Conservation (phyloP, 2,329 filamentous ascomycete genomes). For the Monilinia vaccinii-corymbosi region DNA sequence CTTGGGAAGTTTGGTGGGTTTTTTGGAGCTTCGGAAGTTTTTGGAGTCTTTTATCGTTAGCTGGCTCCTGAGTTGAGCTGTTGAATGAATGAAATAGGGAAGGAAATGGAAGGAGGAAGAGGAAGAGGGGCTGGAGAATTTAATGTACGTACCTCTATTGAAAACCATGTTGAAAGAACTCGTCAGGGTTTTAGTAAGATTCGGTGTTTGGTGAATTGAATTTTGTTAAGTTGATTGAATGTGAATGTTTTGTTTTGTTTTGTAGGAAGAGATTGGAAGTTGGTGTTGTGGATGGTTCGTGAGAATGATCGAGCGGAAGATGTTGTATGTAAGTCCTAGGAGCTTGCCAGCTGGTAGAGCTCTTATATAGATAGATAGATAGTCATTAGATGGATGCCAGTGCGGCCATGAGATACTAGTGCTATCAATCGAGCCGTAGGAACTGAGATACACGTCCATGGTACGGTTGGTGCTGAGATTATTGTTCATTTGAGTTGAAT, state of each 20-base stretch:
- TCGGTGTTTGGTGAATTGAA: neutral
- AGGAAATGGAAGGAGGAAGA: too few relatives aligned
- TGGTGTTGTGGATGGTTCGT: neutral
- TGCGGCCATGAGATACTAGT: neutral
- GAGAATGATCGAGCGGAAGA: neutral
- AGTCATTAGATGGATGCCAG: neutral
- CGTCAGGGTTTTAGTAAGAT: neutral
- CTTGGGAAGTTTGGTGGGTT: neutral
- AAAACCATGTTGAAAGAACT: neutral
- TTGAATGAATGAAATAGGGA: too few relatives aligned
- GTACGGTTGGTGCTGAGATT: too few relatives aligned
- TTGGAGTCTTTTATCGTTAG: neutral
- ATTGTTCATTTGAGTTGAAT: too few relatives aligned
- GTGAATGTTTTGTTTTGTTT: neutral
- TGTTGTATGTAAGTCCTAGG: neutral
- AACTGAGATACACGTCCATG: neutral
- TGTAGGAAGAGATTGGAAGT: neutral
- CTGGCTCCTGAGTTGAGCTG: too few relatives aligned
- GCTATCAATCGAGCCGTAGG: neutral
- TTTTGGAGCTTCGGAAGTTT: neutral
- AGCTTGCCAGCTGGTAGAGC: neutral
- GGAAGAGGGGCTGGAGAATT: rapidly evolving
- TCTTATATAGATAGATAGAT: neutral
- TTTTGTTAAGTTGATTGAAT: neutral
- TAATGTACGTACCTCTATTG: neutral